Evolutionary conservation across 2,329 filamentous ascomycete genomes (phyloP), one percentile per base, ranked within the genome.

Genomic region (Microcyclospora pomicola): DNA sequence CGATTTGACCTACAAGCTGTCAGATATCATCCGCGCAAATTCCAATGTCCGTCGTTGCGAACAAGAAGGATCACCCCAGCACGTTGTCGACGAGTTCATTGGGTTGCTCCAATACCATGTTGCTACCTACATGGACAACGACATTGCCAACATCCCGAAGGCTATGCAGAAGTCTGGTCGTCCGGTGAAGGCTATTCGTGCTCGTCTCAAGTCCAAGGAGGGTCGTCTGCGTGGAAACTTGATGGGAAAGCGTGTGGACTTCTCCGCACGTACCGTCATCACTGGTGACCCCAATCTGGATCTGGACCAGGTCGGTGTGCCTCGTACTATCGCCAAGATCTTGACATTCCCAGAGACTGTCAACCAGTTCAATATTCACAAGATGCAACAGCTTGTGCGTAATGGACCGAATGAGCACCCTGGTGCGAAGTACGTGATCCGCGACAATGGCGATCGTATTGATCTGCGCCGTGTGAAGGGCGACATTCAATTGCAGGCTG

Each of bases 191-290:
- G 86, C 91, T 12, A 93, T 98, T 48, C 83, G 92, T 52, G 86
- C 86, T 43, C 87, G 91, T 64, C 72, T 99, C 59, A 99, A 99
- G 77, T 92, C 92, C 46, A 99, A 99, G 66, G 91, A 99, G 59
- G 91, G 91, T 50, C 86, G 91, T 71, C 76, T 99, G 15, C 81
- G 91, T 67, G 91, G 92, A 58, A 99, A 98, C 63, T 69, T 98
- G 71, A 98, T 98, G 92, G 91, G 91, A 47, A 99, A 98, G 66
- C 86, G 87, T 76, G 91, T 98, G 43, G 91, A 99, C 59, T 98
- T 98, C 57, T 98, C 92, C 0, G 92, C 92, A 29, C 91, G 91
- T 79, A 99, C 92, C 27, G 91, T 99, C 67, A 98, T 99, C 60
- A 98, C 92, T 37, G 91, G 91, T 66, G 91, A 98, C 58, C 91